Base-by-base conservation (phyloP, 768 basidiomycete genomes). In the Lenzites betulinus region DNA sequence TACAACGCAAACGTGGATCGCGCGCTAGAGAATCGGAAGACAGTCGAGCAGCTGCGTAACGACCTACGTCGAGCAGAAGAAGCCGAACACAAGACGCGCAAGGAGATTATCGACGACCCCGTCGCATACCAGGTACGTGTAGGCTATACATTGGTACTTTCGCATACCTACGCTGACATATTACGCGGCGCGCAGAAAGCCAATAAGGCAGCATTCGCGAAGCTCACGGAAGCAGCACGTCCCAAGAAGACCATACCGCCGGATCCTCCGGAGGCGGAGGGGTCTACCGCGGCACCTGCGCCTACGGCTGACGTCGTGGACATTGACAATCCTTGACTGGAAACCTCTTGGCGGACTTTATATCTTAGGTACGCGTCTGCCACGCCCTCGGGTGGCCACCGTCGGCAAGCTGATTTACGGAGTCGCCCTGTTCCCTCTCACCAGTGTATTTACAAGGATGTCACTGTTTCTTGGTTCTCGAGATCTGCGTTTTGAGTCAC, bases 1-100 rank as follows among this genome's bases (percentile, higher is more conserved):
- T 86, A 80, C 65, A 91, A 91, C 61, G 83, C 88, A 28, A 91
- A 90, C 68, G 76, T 89, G 9, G 89, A 91, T 73, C 81, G 81
- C 63, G 77, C 78, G 20, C 51, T 64, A 1, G 50, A 64, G 18
- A 74, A 79, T 46, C 79, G 86, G 28, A 83, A 81, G 67, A 76
- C 75, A 18, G 70, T 76, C 55, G 60, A 69, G 1, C 80, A 81
- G 36, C 77, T 90, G 15, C 77, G 78, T 42, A 67, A 67, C 42
- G 87, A 88, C 35, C 67, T 90, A 67, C 80, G 76, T 63, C 74
- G 71, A 64, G 86, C 85, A 85, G 88, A 89, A 63, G 82, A 80
- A 25, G 77, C 77, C 30, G 75, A 72, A 54, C 48, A 51, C 22
- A 56, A 57, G 53, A 66, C 54, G 42, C 67, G 65, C 57, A 64